Base-by-base conservation (phyloP, 2,329 filamentous ascomycete genomes). In the Pseudogymnoascus sp. region DNA sequence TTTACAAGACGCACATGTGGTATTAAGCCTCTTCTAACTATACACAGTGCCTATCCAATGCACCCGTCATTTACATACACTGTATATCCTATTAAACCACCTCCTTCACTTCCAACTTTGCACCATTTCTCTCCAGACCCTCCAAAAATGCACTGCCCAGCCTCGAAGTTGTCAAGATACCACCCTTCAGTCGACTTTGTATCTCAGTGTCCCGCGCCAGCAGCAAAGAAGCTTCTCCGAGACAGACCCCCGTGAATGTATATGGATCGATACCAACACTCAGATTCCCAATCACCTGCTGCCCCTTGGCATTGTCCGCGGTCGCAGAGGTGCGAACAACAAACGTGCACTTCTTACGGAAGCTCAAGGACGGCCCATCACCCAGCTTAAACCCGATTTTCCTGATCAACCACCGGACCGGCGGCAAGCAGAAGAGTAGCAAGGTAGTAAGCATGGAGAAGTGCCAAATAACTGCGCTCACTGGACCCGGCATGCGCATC, bases 331-430 rank as follows among this genome's bases (percentile, higher is more conserved):
- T 47, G 2, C 41, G 41, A n/a, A 25, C 20, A 8, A 47, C 41
- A 6, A 47, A 47, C 11, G 20, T n/a, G 20, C 22, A 25, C 25
- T 47, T 47, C 41, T 47, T 7, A 12, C 41, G 6, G 12, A 25
- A 47, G 41, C 20, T 25, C 12, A 47, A 47, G 1, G 12, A 6
- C 3, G 79, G 76, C 1, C 84, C 84, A 58, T 83, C 71, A 9
- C 84, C 84, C 0, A 83, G 83, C 65, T 81, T 75, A 61, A 73
- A 76, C 4, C 82, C 76, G 37, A 75, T 72, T 35, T 68, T 74
- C 61, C 73, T 77, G 3, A 77, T 65, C 4, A 84, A 62, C n/a
- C 64, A 72, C 57, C 84, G 74, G 5, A 74, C 60, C 3, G 71
- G 68, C 6, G 68, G 68, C n/a, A 75, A 62, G 3, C 68, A 58